Conservation (phyloP, 2,329 filamentous ascomycete genomes). For the Aspergillus terreus region DNA sequence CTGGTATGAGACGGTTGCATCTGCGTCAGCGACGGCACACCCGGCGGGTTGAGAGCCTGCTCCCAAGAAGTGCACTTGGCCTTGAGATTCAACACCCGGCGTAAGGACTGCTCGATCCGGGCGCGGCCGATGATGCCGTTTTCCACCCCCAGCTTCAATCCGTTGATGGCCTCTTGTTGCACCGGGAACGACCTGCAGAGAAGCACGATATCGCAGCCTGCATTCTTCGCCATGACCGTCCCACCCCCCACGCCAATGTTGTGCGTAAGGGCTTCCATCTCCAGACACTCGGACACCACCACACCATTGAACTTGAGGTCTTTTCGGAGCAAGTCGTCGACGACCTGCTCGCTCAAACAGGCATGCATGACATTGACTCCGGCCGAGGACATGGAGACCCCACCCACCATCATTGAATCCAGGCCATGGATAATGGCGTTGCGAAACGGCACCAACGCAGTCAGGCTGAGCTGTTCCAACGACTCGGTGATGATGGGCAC, state of each 20-base stretch:
- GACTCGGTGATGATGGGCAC: constrained; percentile 96
- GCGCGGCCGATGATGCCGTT: constrained; percentile 83
- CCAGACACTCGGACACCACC: constrained; percentile 89
- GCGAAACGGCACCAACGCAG: constrained; percentile 83
- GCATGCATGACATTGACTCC: constrained; percentile 95
- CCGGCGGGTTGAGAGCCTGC: constrained; percentile 81
- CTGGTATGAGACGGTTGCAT: constrained; percentile 78
- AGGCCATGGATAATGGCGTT: constrained; percentile 83
- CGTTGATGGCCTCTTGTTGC: constrained; percentile 87
- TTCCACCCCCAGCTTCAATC: constrained; percentile 82
- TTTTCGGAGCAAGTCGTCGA: constrained; percentile 81
- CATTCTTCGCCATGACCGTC: constrained; percentile 95
- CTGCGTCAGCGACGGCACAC: constrained; percentile 70
- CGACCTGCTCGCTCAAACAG: constrained; percentile 87
- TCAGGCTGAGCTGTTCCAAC: constrained; percentile 86
- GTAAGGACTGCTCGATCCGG: constrained; percentile 74
- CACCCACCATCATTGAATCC: constrained; percentile 93
- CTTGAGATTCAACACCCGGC: constrained; percentile 76
- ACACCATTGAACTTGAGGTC: constrained; percentile 89
- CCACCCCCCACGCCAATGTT: constrained; percentile 97
- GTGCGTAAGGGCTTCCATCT: constrained; percentile 93
- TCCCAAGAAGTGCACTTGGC: constrained; percentile 84
- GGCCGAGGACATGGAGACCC: constrained; percentile 85
- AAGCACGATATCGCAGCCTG: constrained; percentile 87
- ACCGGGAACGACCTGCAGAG: constrained; percentile 84